Conservation (phyloP, 164 flowering plant genomes). For the Platanus orientalis region DNA sequence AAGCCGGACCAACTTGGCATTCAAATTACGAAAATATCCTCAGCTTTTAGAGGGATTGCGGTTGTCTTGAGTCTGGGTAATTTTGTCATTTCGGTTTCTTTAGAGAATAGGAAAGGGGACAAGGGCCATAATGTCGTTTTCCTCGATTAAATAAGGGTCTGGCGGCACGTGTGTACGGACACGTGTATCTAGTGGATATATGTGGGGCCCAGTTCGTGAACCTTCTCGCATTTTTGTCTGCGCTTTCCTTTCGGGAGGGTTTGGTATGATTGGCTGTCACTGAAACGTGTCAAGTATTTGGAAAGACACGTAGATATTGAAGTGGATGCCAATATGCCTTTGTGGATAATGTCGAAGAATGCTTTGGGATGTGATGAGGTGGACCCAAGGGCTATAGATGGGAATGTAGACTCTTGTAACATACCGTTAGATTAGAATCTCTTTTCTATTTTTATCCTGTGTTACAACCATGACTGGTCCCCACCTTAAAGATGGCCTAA, state of each 20-base stretch:
- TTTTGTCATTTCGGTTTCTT: neutral
- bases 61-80: neutral
- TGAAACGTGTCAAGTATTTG: constrained; percentile 1
- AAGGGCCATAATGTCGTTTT: too few relatives aligned
- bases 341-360: constrained; percentile 11
- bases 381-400: too few relatives aligned
- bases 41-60: too few relatives aligned
- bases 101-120: too few relatives aligned
- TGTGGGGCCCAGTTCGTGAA: constrained; percentile 15
- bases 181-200: constrained; percentile 8
- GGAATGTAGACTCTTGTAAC: too few relatives aligned
- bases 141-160: too few relatives aligned
- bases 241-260: neutral
- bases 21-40: neutral
- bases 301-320: constrained; percentile 17
- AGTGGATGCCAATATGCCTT: neutral
- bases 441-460: too few relatives aligned
- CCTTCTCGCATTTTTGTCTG: neutral
- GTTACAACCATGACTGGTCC: too few relatives aligned
- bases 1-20: too few relatives aligned
- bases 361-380: neutral
- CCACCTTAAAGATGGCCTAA: too few relatives aligned
- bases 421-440: too few relatives aligned
- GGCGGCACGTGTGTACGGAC: neutral
- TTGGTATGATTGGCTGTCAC: neutral